phyloP scores from a whole-genome alignment of 2,329 filamentous ascomycete genomes.

The Coniochaeta sp. region DNA sequence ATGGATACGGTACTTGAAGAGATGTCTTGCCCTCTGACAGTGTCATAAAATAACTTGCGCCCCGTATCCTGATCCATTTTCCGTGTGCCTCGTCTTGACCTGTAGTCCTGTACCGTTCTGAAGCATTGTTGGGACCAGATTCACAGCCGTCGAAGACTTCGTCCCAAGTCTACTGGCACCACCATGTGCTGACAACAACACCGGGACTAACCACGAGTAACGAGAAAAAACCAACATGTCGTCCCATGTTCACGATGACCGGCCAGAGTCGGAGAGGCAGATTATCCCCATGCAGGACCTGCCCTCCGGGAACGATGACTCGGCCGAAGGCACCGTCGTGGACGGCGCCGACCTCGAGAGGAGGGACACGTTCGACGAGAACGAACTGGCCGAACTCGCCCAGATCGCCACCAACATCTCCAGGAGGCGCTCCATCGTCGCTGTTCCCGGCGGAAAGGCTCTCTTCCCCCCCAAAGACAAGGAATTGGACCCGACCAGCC shows the following conservation, averaged over 20 bases:
- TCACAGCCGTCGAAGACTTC: not conserved
- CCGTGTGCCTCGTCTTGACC: no score
- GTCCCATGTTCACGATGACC: not conserved
- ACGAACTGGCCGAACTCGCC: not conserved
- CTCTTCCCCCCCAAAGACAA: not conserved
- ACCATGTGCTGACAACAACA: not conserved
- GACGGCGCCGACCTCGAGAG: not conserved
- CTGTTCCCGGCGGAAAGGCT: not conserved
- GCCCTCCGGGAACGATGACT: not conserved
- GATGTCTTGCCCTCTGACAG: not conserved
- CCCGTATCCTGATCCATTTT: not conserved
- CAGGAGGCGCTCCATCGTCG: not conserved
- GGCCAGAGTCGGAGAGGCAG: not conserved
- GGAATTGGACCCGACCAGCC: conserved; percentile 27
- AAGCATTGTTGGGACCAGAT: not conserved
- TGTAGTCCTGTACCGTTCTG: not conserved
- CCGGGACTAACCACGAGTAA: not conserved
- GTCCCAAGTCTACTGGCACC: not conserved
- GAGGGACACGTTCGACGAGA: not conserved
- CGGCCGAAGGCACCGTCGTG: not conserved
- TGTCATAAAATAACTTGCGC: not conserved
- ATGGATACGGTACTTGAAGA: conserved; percentile 1
- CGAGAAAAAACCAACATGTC: not conserved
- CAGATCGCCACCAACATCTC: not conserved
- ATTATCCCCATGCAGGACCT: not conserved